Evolutionary conservation across 2,329 filamentous ascomycete genomes (phyloP), one percentile per base, ranked within the genome.

Genomic region (Scedosporium minutisporum): DNA sequence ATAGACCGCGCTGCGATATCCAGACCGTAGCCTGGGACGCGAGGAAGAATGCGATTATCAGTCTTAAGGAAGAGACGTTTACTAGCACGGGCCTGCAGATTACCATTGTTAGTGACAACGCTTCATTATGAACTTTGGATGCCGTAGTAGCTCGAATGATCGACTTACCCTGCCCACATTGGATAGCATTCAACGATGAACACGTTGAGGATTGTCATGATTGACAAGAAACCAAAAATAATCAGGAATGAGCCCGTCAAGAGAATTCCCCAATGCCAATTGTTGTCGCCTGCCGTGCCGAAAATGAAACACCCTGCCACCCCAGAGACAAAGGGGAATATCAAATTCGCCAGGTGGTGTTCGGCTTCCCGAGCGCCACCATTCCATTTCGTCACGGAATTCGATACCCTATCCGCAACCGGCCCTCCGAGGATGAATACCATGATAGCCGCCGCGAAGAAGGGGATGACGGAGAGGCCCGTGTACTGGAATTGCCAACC

Each of bases 121-220:
- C 29, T 29, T 29, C 29, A 29, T 29, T 6, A 29, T 29, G 29
- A 1, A 6, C 29, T 9, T 57, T 29, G 16, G 16, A 9, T 27
- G 38, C n/a, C 7, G 38, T 23, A 23, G 33, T 6, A 6, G 51
- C 12, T 23, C 12, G 25, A 57, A 27, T 16, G 6, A 38, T 10
- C 10, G 9, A 53, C 59, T 53, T 53, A 61, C 59, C 59, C 59
- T n/a, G 59, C 59, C 59, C 59, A 61, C 59, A 61, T 61, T 6
- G 73, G 73, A 57, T 71, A 73, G 57, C 69, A 73, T 65, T 75
- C 72, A 4, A 74, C 66, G 1, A 73, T 65, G 53, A 69, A 72
- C 7, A 73, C 72, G 64, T 69, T 71, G 58, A 69, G 63, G 27
- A 68, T 68, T 3, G 70, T 68, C 63, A 69, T 67, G 6, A 66